A percentile compares a stretch with the other conserved stretches of the same genome.
These are phyloP conservation scores for Penicillium sp. DNA, from an alignment of 2,329 filamentous ascomycete species.

Conservation along the genomic window DNA sequence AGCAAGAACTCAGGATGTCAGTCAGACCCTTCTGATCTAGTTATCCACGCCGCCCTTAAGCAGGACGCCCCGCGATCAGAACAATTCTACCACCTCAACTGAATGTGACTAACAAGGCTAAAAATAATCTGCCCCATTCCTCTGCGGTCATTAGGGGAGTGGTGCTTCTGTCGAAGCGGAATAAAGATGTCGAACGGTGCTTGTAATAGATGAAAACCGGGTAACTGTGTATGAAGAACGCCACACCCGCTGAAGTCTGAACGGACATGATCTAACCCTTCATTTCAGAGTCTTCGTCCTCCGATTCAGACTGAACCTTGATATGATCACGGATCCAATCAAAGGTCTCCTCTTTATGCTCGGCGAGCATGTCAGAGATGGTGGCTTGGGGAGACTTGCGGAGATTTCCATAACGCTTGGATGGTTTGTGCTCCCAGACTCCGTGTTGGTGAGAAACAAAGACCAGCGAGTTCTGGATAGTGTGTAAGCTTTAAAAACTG, in stretches of 20 bases:
- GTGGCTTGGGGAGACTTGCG: conserved; percentile 46
- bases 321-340: conserved; percentile 46
- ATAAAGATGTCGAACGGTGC: no score
- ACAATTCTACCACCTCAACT: no score
- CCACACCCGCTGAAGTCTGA: neutral
- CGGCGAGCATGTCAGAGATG: conserved; percentile 58
- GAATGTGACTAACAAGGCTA: neutral
- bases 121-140: neutral
- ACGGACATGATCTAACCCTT: neutral
- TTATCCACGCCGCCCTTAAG: neutral
- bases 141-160: neutral
- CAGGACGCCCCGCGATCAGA: no score
- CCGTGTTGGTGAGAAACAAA: conserved; percentile 74
- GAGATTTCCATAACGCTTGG: conserved; percentile 59
- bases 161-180: neutral
- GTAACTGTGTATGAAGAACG: neutral
- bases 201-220: neutral
- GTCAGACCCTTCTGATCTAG: neutral
- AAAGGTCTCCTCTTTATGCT: conserved; percentile 53
- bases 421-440: conserved; percentile 65
- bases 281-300: conserved; percentile 8
- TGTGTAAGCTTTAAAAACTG: neutral
- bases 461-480: conserved; percentile 66
- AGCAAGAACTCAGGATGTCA: neutral
- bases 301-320: conserved; percentile 27